phyloP scores from a whole-genome alignment of 208 protist genomes.

The Crithidia thermophila region DNA sequence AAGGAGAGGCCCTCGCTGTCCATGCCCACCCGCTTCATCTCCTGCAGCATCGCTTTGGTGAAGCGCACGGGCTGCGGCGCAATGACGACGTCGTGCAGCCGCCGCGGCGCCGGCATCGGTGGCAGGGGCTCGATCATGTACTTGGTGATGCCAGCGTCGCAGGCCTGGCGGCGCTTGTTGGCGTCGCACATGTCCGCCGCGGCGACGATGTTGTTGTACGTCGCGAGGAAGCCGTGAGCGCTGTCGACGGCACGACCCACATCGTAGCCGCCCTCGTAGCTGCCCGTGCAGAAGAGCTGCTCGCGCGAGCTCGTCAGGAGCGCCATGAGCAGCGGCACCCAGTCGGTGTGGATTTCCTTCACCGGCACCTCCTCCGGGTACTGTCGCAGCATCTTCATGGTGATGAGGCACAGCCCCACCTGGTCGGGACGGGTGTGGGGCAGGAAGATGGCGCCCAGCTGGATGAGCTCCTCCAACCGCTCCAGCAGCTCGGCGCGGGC shows the following conservation, averaged over 20 bases:
- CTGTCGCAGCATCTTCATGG: slow-evolving; percentile 70
- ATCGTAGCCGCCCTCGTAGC: slow-evolving; percentile 13
- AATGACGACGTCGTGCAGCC: slow-evolving; percentile 44
- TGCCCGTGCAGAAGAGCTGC: slow-evolving; percentile 33
- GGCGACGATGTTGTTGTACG: slow-evolving; percentile 28
- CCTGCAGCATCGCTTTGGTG: slow-evolving; percentile 12
- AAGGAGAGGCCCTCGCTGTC: slow-evolving; percentile 37
- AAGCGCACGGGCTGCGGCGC: slow-evolving; percentile 43
- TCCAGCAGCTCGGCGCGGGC: slow-evolving; percentile 47
- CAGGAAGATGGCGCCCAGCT: slow-evolving; percentile 47
- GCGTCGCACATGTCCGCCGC: slow-evolving; percentile 34
- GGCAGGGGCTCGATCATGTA: slow-evolving; percentile 42
- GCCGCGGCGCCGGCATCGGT: slow-evolving; percentile 27
- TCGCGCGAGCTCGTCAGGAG: slow-evolving; percentile 47
- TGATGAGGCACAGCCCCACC: slow-evolving; percentile 39
- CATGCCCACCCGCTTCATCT: slow-evolving; percentile 31
- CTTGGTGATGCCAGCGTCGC: slow-evolving; percentile 20
- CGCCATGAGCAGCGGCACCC: slow-evolving; percentile 50
- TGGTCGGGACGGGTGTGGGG: slow-evolving; percentile 67
- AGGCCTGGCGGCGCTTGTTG: slow-evolving; percentile 30
- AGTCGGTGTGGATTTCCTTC: slow-evolving; percentile 70
- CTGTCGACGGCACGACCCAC: not conserved
- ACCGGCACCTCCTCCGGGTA: slow-evolving; percentile 60
- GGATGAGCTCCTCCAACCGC: slow-evolving; percentile 45
- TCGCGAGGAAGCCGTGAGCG: slow-evolving; percentile 6